These are phyloP conservation scores for Russula sp. DNA, from an alignment of 768 basidiomycete species.

Conservation along the genomic window DNA sequence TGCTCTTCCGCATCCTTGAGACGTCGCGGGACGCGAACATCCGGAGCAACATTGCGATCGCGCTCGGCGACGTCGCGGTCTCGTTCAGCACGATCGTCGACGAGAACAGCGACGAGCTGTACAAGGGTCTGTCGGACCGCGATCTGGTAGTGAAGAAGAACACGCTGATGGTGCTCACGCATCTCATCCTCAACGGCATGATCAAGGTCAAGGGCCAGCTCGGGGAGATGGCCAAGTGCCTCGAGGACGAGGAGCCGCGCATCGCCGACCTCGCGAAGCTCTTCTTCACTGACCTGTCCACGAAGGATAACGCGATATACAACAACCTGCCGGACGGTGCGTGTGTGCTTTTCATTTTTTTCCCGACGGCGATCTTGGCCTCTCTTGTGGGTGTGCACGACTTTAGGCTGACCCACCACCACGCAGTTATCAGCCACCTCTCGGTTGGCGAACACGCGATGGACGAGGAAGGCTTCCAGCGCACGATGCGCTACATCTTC, in stretches of 20 bases:
- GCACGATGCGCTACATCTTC: constrained; percentile 93
- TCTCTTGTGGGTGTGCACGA: neutral
- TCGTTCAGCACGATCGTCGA: constrained; percentile 97
- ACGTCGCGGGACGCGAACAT: constrained; percentile 85
- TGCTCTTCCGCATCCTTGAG: constrained; percentile 92
- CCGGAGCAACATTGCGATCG: constrained; percentile 94
- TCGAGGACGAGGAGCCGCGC: constrained; percentile 82
- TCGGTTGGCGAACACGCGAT: constrained; percentile 88
- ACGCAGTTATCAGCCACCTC: constrained; percentile 84
- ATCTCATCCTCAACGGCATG: constrained; percentile 97
- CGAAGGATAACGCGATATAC: constrained; percentile 98
- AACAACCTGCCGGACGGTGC: constrained; percentile 95
- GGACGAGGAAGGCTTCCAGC: constrained; percentile 87
- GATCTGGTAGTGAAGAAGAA: constrained; percentile 96
- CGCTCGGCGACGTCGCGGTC: constrained; percentile 94
- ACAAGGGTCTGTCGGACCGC: constrained; percentile 84
- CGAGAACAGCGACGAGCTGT: constrained; percentile 93
- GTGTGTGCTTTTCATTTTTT: constrained; percentile 19
- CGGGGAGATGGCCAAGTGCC: constrained; percentile 99
- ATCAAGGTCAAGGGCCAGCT: constrained; percentile 99
- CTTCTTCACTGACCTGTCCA: constrained; percentile 93
- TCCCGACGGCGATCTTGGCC: neutral
- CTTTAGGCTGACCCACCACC: neutral
- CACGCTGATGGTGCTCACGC: constrained; percentile 96
- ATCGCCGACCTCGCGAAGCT: constrained; percentile 94